A percentile compares a stretch with the other conserved stretches of the same genome.
Conservation (phyloP, 1,284 basidiomycete species). For the Chondrostereum purpureum region DNA sequence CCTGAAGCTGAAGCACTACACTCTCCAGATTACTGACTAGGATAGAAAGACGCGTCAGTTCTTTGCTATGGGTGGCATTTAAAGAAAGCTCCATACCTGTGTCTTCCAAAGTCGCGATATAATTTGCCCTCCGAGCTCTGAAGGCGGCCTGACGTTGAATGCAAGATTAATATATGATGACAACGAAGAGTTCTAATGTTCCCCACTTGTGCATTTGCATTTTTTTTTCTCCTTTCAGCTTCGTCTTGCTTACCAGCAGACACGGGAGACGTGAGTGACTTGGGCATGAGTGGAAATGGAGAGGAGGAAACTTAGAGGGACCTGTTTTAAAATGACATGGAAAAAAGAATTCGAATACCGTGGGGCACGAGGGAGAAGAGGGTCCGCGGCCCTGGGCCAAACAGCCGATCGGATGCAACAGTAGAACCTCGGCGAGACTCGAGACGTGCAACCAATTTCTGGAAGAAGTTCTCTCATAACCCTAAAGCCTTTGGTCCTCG, state of each 20-base stretch:
- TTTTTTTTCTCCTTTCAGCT: slow-evolving; percentile 76
- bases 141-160: slow-evolving; percentile 69
- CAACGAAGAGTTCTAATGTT: slow-evolving; percentile 34
- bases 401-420: too few species aligned
- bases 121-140: slow-evolving; percentile 68
- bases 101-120: slow-evolving; percentile 82
- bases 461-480: too few species aligned
- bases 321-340: slow-evolving; percentile 47
- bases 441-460: too few species aligned
- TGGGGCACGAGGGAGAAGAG: slow-evolving; percentile 60
- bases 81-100: slow-evolving; percentile 43
- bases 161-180: slow-evolving; percentile 13
- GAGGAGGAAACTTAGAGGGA: slow-evolving; percentile 19
- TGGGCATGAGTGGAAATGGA: slow-evolving; percentile 37
- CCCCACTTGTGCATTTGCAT: slow-evolving; percentile 57
- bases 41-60: slow-evolving; percentile 15
- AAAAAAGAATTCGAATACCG: slow-evolving; percentile 55
- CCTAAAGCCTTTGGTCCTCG: too few species aligned
- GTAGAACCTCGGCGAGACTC: too few species aligned
- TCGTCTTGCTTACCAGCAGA: slow-evolving; percentile 19
- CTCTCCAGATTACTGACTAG: slow-evolving; percentile 73
- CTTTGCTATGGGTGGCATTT: slow-evolving; percentile 12
- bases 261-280: slow-evolving; percentile 28
- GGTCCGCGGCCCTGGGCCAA: slow-evolving; percentile 44
- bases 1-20: slow-evolving; percentile 71